A percentile compares a stretch with the other conserved stretches of the same genome.
phyloP scores from a whole-genome alignment of 768 basidiomycete genomes.

The Gautieria morchelliformis region DNA sequence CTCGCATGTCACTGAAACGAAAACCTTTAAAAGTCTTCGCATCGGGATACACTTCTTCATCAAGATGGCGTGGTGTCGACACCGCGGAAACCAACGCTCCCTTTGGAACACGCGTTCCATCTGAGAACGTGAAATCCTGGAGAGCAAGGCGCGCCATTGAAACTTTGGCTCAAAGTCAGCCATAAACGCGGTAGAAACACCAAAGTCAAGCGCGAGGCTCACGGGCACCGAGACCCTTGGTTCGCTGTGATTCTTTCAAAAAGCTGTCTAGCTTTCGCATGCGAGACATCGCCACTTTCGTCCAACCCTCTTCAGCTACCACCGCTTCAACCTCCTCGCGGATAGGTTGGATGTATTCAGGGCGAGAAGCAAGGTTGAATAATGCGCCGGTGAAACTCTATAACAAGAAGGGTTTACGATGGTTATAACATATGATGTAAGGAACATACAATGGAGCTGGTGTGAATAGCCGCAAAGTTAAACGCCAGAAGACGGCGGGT shows the following conservation, averaged over 20 bases:
- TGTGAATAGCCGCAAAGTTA: background rate
- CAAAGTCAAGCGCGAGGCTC: background rate
- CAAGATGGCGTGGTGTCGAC: slow-evolving; percentile 12
- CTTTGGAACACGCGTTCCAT: slow-evolving; percentile 7
- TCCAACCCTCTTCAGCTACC: slow-evolving; percentile 26
- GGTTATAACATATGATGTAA: background rate
- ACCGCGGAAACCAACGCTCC: background rate
- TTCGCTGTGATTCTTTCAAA: slow-evolving; percentile 35
- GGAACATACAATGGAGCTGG: slow-evolving; percentile 13
- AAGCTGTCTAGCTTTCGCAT: too few species aligned
- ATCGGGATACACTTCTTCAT: slow-evolving; percentile 16
- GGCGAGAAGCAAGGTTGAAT: slow-evolving; percentile 26
- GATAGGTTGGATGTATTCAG: slow-evolving; percentile 23
- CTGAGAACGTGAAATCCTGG: slow-evolving; percentile 6
- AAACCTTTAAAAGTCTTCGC: slow-evolving; percentile 32
- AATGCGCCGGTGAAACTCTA: slow-evolving; percentile 27
- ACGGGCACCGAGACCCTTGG: slow-evolving; percentile 20
- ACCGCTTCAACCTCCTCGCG: slow-evolving; percentile 21
- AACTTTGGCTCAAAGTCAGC: background rate
- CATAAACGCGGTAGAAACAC: background rate
- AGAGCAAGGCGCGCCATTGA: slow-evolving; percentile 2
- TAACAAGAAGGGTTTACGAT: background rate
- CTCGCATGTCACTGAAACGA: slow-evolving; percentile 36
- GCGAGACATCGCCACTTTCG: slow-evolving; percentile 29
- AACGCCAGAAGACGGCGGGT: slow-evolving; percentile 10